Percentiles rank a stretch among this genome's conserved stretches.
These are phyloP conservation scores for Parathielavia hyrcaniae DNA, from an alignment of 495 filamentous ascomycete genomes.

Conservation along the genomic window DNA sequence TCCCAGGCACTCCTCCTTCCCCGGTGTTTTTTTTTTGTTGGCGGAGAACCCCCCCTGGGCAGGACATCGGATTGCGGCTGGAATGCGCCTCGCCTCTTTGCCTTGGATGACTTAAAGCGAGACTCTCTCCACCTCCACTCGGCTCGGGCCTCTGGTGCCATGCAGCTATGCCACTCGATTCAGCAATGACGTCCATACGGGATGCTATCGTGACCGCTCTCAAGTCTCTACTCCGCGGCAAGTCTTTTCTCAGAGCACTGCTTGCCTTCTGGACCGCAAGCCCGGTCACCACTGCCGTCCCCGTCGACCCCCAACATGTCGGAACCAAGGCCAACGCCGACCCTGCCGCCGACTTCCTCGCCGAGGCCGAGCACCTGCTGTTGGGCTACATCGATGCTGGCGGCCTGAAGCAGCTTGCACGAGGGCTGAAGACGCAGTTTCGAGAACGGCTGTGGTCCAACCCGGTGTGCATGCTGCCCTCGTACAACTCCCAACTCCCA, in stretches of 20 bases:
- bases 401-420: constrained; percentile 37
- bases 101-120: constrained; percentile 25
- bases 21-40: constrained; percentile 1
- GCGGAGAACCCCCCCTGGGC: background rate
- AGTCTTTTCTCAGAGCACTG: constrained; percentile 46
- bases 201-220: constrained; percentile 39
- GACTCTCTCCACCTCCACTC: constrained; percentile 6
- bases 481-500: constrained; percentile 66
- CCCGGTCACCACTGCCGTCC: constrained; percentile 29
- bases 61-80: constrained; percentile 2
- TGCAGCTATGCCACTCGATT: constrained; percentile 43
- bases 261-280: constrained; percentile 41
- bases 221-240: constrained; percentile 48
- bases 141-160: constrained; percentile 12
- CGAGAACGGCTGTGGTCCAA: constrained; percentile 41
- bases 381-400: constrained; percentile 34
- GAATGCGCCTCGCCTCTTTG: constrained; percentile 15
- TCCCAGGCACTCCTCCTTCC: background rate
- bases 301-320: constrained; percentile 34
- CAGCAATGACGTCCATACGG: constrained; percentile 43
- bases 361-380: constrained; percentile 35
- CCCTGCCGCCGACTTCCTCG: constrained; percentile 28
- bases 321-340: constrained; percentile 16
- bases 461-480: constrained; percentile 51
- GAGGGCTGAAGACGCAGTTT: constrained; percentile 44